phyloP scores from a whole-genome alignment of 2,329 filamentous ascomycete species.

The Colletotrichum neosansevieriae region DNA sequence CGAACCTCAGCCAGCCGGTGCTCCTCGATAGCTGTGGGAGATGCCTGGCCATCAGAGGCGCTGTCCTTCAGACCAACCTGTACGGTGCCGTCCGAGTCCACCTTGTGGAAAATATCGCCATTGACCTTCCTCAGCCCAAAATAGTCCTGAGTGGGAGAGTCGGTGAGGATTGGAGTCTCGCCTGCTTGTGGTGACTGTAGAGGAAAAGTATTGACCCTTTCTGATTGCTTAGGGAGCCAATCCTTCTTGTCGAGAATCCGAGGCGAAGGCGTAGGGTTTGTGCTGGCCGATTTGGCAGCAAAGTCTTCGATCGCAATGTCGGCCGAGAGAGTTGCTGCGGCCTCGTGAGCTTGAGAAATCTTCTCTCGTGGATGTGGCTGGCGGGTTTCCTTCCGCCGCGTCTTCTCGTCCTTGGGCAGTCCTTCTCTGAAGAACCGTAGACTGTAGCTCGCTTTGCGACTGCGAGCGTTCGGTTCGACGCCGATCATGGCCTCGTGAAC shows the following conservation, averaged over 20 bases:
- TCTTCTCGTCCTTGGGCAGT: constrained; percentile 68
- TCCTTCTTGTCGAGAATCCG: constrained; percentile 43
- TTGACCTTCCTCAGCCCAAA: constrained; percentile 40
- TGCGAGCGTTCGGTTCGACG: constrained; percentile 72
- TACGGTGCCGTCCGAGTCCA: constrained; percentile 22
- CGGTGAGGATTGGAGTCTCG: constrained; percentile 36
- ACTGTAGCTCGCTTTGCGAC: constrained; percentile 76
- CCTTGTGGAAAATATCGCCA: constrained; percentile 41
- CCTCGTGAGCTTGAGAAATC: constrained; percentile 52
- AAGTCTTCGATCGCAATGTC: constrained; percentile 40
- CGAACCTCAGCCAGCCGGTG: constrained; percentile 42
- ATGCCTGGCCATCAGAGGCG: constrained; percentile 26
- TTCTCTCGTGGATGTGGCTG: constrained; percentile 54
- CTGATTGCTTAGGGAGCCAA: constrained; percentile 26
- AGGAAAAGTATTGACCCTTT: constrained; percentile 38
- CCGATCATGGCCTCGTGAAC: constrained; percentile 72
- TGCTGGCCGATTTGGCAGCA: constrained; percentile 30
- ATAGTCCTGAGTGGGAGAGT: constrained; percentile 40
- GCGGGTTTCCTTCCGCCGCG: constrained; percentile 63
- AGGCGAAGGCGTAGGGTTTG: constrained; percentile 41
- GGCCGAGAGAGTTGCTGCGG: constrained; percentile 22
- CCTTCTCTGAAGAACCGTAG: constrained; percentile 76
- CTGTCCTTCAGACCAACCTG: constrained; percentile 26
- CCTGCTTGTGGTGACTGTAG: constrained; percentile 33
- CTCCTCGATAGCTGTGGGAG: constrained; percentile 12